These are phyloP conservation scores for Podaxis sp. DNA, from an alignment of 768 basidiomycete genomes.

Conservation along the genomic window DNA sequence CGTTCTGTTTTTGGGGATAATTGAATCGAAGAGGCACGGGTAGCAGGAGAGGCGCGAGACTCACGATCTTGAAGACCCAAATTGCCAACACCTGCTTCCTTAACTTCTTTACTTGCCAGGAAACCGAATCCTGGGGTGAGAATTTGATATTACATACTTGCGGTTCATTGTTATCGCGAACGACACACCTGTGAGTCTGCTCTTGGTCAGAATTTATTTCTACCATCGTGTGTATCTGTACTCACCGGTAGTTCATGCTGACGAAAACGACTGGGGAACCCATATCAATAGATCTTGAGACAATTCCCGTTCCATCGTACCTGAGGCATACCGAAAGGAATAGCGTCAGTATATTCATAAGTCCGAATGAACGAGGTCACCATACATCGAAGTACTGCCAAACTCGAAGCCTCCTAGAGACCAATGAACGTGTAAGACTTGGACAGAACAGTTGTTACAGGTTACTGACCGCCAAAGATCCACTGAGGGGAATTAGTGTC, in stretches of 20 bases:
- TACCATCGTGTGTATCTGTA: background rate
- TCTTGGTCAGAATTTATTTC: background rate
- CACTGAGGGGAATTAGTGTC: conserved; percentile 27
- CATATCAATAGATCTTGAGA: conserved; percentile 38
- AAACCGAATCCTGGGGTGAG: conserved; percentile 41
- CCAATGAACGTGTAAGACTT: background rate
- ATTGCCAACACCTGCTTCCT: conserved; percentile 50
- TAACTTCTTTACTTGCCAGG: conserved; percentile 46
- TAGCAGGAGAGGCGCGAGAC: conserved; percentile 14
- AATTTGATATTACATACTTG: background rate
- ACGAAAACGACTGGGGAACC: conserved; percentile 46
- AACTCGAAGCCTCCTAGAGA: conserved; percentile 38
- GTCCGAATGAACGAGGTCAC: background rate
- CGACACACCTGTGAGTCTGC: conserved; percentile 14
- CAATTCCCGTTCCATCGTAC: conserved; percentile 40
- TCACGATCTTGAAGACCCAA: conserved; percentile 64
- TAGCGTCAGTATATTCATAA: background rate
- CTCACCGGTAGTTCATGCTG: conserved; percentile 47
- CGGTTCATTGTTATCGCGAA: background rate
- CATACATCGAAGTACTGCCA: conserved; percentile 32
- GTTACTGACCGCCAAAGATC: conserved; percentile 41
- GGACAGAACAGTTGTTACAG: background rate
- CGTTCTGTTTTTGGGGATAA: background rate
- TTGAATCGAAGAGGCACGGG: background rate
- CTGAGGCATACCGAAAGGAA: conserved; percentile 14